Percentiles rank a stretch among this genome's conserved stretches.
phyloP scores from a whole-genome alignment of 2,329 filamentous ascomycete genomes.

The Falciphora oryzae region DNA sequence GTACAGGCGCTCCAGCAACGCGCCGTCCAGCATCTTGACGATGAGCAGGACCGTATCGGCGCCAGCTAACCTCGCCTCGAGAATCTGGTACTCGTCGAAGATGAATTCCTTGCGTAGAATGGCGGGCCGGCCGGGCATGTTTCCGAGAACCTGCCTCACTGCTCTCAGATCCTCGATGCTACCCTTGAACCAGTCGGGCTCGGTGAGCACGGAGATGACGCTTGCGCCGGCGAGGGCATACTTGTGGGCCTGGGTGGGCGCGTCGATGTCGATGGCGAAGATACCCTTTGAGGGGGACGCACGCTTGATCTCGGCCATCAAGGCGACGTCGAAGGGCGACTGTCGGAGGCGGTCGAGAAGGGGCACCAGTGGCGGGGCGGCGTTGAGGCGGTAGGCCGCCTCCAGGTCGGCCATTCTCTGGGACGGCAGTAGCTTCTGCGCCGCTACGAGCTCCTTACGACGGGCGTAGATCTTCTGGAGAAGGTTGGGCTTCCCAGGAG shows the following conservation, averaged over 20 bases:
- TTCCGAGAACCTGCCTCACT: slow-evolving; percentile 81
- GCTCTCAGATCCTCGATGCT: slow-evolving; percentile 88
- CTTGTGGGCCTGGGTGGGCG: slow-evolving; percentile 80
- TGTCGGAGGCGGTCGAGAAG: slow-evolving; percentile 74
- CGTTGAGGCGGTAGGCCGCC: slow-evolving; percentile 76
- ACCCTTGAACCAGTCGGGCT: slow-evolving; percentile 99
- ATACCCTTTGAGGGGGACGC: slow-evolving; percentile 95
- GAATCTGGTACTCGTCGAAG: slow-evolving; percentile 96
- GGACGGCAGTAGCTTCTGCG: slow-evolving; percentile 80
- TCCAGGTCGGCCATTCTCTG: slow-evolving; percentile 79
- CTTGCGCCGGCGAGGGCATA: slow-evolving; percentile 94
- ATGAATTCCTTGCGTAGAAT: slow-evolving; percentile 94
- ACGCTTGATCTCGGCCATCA: slow-evolving; percentile 97
- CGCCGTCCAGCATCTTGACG: slow-evolving; percentile 90
- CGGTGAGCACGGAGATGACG: slow-evolving; percentile 96
- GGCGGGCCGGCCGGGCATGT: slow-evolving; percentile 87
- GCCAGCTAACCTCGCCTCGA: slow-evolving; percentile 87
- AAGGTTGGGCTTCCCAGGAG: slow-evolving; percentile 60
- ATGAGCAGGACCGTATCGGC: slow-evolving; percentile 83
- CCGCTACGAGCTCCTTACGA: slow-evolving; percentile 66
- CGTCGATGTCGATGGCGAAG: slow-evolving; percentile 81
- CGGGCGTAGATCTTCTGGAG: slow-evolving; percentile 85
- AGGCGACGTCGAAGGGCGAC: slow-evolving; percentile 79
- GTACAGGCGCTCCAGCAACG: slow-evolving; percentile 71
- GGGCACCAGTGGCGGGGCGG: slow-evolving; percentile 76